Base-by-base conservation (phyloP, 2,329 filamentous ascomycete species). In the Aspergillus sp. region DNA sequence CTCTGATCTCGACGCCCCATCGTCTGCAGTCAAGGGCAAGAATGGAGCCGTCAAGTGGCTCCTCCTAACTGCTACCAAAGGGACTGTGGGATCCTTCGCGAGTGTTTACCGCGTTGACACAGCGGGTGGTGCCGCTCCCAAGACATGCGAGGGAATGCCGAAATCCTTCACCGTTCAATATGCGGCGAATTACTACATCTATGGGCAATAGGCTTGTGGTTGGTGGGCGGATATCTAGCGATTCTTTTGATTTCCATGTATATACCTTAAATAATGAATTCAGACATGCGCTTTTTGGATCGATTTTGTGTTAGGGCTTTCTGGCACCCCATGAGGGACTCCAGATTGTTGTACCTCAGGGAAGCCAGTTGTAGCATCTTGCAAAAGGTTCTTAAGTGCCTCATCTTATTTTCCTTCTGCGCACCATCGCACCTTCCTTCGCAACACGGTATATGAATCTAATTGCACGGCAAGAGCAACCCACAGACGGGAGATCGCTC, bases 101-200 rank as follows among this genome's bases (percentile, higher is more conserved):
- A 86, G 91, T 71, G 87, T 96, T 22, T 98, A 93, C 76, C 85
- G 93, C 12, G 78, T 97, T 44, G 83, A 90, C 67, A 98, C 93
- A 11, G 91, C 89, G 1, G 93, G 92, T 24, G 93, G 93, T 11
- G 84, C 82, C 47, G 77, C 91, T 2, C 93, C 93, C 0, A 78
- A 83, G 24, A 89, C 86, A 0, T 98, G 93, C 71, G 72, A 83
- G 34, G 89, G 85, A 11, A 81, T 85, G 80, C 72, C 80, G 0
- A 79, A 81, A 11, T 69, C 75, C 1, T 93, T 97, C 64, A 78
- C 87, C 60, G 85, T 96, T 13, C 81, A 93, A 68, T 97, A 98
- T 76, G 82, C 90, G 32, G 87, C 93, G 42, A 85, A 93, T 82
- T 97, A 90, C 66, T 87, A 83, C 88, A 88, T 81, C 60, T 84